Conservation (phyloP, 331 rosid genomes). For the Malus hybrid region DNA sequence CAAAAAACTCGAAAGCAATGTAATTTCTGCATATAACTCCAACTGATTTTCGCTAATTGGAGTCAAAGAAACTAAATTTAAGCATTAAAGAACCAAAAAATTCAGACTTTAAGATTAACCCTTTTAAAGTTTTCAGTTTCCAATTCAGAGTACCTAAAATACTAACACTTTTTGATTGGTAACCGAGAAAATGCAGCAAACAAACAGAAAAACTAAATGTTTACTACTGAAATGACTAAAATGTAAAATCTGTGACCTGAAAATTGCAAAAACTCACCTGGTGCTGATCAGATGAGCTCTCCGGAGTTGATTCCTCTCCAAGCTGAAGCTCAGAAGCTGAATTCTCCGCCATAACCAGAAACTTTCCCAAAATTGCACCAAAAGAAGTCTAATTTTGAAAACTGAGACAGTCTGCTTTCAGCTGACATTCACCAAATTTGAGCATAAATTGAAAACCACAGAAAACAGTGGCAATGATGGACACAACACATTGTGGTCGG, state of each 20-base stretch:
- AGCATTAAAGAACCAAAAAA: not conserved
- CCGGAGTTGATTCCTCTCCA: conserved; percentile 17
- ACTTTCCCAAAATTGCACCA: not conserved
- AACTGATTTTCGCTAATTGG: not conserved
- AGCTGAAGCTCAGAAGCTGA: conserved; percentile 24
- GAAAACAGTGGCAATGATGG: conserved; percentile 14
- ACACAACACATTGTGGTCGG: conserved; percentile 23
- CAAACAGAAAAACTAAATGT: not conserved
- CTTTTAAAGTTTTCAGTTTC: not conserved
- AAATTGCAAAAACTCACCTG: conserved; percentile 28
- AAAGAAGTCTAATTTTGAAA: not conserved
- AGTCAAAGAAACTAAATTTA: not conserved
- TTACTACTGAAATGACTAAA: not conserved
- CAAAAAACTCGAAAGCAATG: not conserved
- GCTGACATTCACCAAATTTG: not conserved
- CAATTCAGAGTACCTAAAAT: not conserved
- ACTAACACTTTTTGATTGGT: not conserved
- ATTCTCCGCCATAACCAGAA: conserved; percentile 29
- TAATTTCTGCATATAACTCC: not conserved
- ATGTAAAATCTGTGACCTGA: not conserved
- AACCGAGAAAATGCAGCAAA: not conserved
- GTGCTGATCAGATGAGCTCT: conserved; percentile 12
- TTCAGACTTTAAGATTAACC: not conserved
- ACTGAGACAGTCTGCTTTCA: not conserved
- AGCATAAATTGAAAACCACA: not conserved